Evolutionary conservation across 1,139 yeast genomes (phyloP).

Genomic region (Yamadazyma buinensis): DNA sequence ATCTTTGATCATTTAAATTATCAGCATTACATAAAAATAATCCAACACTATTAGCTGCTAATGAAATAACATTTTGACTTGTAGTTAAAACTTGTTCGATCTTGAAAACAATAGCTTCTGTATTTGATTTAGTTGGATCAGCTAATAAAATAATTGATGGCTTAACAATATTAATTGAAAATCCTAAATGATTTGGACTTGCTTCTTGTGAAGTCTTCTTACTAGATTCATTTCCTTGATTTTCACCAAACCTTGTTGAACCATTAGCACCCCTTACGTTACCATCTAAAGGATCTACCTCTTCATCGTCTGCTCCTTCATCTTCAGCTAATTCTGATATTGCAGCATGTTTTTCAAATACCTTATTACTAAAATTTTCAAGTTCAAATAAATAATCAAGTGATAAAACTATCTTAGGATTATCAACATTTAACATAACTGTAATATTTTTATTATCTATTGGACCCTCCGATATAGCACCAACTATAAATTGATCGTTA

Average conservation of each 20-base stretch:
- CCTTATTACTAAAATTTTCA: conserved; percentile 56
- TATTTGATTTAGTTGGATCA: conserved; percentile 61
- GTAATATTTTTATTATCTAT: conserved; percentile 43
- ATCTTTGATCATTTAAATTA: conserved; percentile 50
- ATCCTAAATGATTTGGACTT: conserved; percentile 32
- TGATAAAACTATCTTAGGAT: conserved; percentile 78
- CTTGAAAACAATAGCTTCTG: conserved; percentile 89
- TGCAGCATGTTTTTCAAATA: conserved; percentile 23
- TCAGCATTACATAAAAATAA: conserved; percentile 83
- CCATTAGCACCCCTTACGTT: neutral
- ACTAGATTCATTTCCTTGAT: neutral
- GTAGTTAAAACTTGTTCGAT: conserved; percentile 75
- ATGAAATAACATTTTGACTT: conserved; percentile 60
- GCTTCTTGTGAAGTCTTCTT: neutral
- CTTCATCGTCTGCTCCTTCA: conserved; percentile 5
- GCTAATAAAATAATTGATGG: conserved; percentile 80
- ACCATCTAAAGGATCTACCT: too few relatives aligned
- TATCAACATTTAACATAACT: conserved; percentile 63
- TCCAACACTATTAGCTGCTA: conserved; percentile 79
- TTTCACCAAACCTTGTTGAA: conserved; percentile 1
- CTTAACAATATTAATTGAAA: conserved; percentile 69
- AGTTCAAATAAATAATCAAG: conserved; percentile 81
- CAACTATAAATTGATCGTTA: conserved; percentile 69
- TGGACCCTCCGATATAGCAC: conserved; percentile 40
- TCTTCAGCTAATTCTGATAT: conserved; percentile 16